Evolutionary conservation across 495 filamentous ascomycete species (phyloP).

Genomic region (Aspergillus hancockii): DNA sequence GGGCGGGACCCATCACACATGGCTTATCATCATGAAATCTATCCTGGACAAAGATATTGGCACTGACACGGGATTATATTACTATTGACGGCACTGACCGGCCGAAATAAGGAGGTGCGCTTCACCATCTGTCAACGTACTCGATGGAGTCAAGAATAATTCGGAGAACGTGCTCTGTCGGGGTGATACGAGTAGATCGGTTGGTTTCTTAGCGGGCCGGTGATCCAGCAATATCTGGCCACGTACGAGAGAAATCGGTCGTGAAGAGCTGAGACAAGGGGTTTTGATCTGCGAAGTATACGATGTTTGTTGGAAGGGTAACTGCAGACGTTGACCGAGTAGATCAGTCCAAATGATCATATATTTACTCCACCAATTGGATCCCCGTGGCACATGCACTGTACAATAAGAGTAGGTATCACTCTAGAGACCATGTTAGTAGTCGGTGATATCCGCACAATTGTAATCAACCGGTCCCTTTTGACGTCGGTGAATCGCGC

Average conservation of each 20-base stretch:
- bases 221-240: not conserved
- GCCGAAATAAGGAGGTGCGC: conserved; percentile 4
- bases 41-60: not conserved
- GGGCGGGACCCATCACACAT: conserved; percentile 6
- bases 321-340: not conserved
- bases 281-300: not conserved
- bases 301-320: not conserved
- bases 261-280: not conserved
- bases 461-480: not conserved
- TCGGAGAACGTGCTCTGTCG: not conserved
- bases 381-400: no score
- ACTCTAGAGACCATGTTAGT: not conserved
- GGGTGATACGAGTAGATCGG: not conserved
- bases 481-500: not conserved
- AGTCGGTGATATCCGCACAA: not conserved
- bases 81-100: not conserved
- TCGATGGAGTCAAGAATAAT: not conserved
- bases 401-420: not conserved
- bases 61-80: not conserved
- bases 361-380: not conserved
- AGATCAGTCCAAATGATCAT: not conserved
- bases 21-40: conserved; percentile 7
- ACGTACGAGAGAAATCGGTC: not conserved
- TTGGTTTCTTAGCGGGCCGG: not conserved
- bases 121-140: not conserved